Evolutionary conservation across 1,139 yeast genomes (phyloP).

Genomic region (Taiozyma sp.): DNA sequence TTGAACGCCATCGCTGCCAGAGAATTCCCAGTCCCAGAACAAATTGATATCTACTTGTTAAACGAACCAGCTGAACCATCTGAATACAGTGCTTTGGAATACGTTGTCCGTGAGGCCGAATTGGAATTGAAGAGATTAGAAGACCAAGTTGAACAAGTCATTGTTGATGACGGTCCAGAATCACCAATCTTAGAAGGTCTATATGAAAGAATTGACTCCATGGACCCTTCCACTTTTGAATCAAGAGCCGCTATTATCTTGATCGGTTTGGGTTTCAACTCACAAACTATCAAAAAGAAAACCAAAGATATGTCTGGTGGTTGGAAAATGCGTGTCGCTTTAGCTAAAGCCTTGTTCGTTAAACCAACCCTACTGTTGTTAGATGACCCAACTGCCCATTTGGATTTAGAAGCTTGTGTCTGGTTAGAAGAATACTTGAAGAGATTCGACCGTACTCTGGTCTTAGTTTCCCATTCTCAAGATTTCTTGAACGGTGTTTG

Average conservation of each 20-base stretch:
- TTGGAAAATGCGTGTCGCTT: slow-evolving; percentile 79
- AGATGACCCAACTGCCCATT: slow-evolving; percentile 99
- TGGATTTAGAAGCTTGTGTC: slow-evolving; percentile 99
- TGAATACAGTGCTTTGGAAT: slow-evolving; percentile 88
- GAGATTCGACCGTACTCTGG: slow-evolving; percentile 89
- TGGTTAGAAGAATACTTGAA: slow-evolving; percentile 98
- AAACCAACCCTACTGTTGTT: slow-evolving; percentile 81
- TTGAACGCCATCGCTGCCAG: slow-evolving; percentile 91
- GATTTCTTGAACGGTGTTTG: slow-evolving; percentile 99
- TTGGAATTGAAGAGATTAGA: slow-evolving; percentile 86
- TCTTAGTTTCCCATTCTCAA: slow-evolving; percentile 95
- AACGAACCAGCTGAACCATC: slow-evolving; percentile 98
- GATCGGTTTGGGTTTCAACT: slow-evolving; percentile 96
- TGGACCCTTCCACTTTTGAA: slow-evolving; percentile 97
- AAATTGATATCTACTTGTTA: slow-evolving; percentile 84
- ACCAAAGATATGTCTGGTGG: slow-evolving; percentile 99
- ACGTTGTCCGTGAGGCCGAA: slow-evolving; percentile 97
- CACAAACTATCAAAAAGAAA: slow-evolving; percentile 76
- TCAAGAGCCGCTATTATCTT: slow-evolving; percentile 93
- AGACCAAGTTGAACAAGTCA: slow-evolving; percentile 83
- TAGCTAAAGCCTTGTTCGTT: slow-evolving; percentile 76
- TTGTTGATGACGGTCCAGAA: slow-evolving; percentile 93
- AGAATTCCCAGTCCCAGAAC: slow-evolving; percentile 93
- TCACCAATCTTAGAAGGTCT: slow-evolving; percentile 78
- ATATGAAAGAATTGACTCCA: slow-evolving; percentile 91